Percentiles rank a stretch among this genome's conserved stretches.
phyloP scores from a whole-genome alignment of 495 filamentous ascomycete species.

The Amphirosellinia nigrospora region DNA sequence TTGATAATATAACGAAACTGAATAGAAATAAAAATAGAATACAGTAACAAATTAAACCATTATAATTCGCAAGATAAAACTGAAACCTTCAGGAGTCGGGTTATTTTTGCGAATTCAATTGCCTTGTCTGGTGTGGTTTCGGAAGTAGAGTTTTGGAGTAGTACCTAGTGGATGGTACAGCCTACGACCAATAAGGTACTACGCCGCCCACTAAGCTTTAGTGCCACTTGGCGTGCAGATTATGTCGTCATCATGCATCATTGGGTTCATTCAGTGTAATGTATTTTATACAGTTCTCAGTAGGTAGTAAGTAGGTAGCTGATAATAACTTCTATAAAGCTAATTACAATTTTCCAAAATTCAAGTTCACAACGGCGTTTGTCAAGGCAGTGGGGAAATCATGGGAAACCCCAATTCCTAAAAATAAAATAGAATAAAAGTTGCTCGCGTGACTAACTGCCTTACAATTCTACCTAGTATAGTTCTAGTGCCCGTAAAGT shows the following conservation, averaged over 20 bases:
- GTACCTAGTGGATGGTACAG: no score
- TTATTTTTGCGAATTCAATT: no score
- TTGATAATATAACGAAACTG: no score
- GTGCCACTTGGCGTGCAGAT: neutral
- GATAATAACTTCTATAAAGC: neutral
- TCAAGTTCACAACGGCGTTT: neutral
- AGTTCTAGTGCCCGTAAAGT: constrained; percentile 7
- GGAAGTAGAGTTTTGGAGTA: no score
- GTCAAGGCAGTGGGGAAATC: neutral
- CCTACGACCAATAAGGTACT: constrained; percentile 1
- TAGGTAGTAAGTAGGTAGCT: no score
- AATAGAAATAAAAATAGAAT: no score
- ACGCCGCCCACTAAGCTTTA: neutral
- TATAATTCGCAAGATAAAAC: no score
- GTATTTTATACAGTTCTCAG: no score
- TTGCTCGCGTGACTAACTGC: neutral
- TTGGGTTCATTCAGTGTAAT: neutral
- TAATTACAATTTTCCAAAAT: neutral
- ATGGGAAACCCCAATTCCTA: neutral
- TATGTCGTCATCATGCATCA: constrained; percentile 7
- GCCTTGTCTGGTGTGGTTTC: no score
- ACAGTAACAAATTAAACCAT: no score
- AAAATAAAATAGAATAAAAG: neutral
- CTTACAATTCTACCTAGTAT: neutral
- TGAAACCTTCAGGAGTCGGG: no score